These are phyloP conservation scores for Wakefieldia striispora DNA, from an alignment of 768 basidiomycete genomes.

Conservation along the genomic window DNA sequence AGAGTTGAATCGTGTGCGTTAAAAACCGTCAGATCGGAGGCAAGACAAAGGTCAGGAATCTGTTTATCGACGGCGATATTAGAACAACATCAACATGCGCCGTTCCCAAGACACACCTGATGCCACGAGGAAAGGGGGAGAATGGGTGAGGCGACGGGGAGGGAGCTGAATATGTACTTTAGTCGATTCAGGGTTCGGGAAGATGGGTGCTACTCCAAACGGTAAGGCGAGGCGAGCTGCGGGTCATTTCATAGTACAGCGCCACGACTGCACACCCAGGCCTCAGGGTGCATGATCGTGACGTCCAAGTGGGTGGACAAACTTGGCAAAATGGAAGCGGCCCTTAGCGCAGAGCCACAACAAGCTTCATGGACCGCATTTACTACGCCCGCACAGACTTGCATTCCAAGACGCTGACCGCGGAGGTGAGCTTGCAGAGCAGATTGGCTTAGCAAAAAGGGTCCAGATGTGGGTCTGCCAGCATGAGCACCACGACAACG, in stretches of 20 bases:
- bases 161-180: conserved; percentile 12
- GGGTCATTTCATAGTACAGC: background rate
- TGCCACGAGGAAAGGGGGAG: conserved; percentile 11
- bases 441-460: too few relatives aligned
- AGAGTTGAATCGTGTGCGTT: background rate
- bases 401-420: background rate
- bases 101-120: conserved; percentile 1
- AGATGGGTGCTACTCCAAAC: background rate
- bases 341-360: conserved; percentile 3
- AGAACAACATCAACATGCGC: background rate
- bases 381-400: background rate
- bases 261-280: conserved; percentile 14
- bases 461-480: too few relatives aligned
- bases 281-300: background rate
- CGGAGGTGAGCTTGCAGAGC: too few relatives aligned
- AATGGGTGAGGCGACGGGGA: background rate
- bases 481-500: too few relatives aligned
- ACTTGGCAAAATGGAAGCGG: conserved; percentile 20
- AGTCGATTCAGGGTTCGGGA: conserved; percentile 9
- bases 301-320: background rate
- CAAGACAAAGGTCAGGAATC: background rate
- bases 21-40: background rate
- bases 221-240: conserved; percentile 20
- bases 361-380: background rate
- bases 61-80: conserved; percentile 7